Base-by-base conservation (phyloP, 140 eudicot genomes). In the Anethum foeniculum region DNA sequence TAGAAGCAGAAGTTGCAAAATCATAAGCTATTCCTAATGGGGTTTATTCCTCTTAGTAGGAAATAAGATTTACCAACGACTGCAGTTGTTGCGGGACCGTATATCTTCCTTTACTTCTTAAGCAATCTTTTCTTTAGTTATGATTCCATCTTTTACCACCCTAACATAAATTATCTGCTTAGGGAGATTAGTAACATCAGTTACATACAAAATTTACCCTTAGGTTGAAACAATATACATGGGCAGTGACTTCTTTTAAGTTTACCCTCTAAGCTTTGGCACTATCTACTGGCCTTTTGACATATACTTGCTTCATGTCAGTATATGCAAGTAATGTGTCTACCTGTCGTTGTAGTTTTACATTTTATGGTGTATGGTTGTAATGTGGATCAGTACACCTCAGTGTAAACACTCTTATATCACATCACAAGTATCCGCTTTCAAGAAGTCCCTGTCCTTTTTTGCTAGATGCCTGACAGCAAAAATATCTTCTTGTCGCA, bases 401-500 rank as follows among this genome's bases (percentile, higher is more conserved):
- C n/a, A 23, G 5, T 58, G 32, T 7, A 58, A 23, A 12, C 32
- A 8, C 32, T n/a, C 15, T 58, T n/a, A n/a, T 58, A 7, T 60
- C 34, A 27, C 30, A 78, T 15, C 41, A 56, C 19, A 39, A 43
- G 48, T 5, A 64, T 67, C 43, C 68, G n/a, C 68, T n/a, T 56
- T 56, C 65, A 56, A n/a, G 68, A n/a, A 58, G 30, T 58, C 68
- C 15, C 32, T 14, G 72, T 65, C 41, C 41, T 65, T 10, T 65
- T 28, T 28, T 65, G 18, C 72, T 65, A 5, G 28, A 65, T 67
- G 43, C 48, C 21, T 48, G 36, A 76, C 67, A 67, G 67, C 15
- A 76, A 80, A 28, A 3, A 56, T 51, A 16, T 34, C 23, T 52
- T 47, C n/a, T 71, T 67, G 21, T 85, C 74, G 51, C 96, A 88